These are phyloP conservation scores for Globisporangium irregulare DNA, from an alignment of 352 stramenopile genomes.

Conservation along the genomic window DNA sequence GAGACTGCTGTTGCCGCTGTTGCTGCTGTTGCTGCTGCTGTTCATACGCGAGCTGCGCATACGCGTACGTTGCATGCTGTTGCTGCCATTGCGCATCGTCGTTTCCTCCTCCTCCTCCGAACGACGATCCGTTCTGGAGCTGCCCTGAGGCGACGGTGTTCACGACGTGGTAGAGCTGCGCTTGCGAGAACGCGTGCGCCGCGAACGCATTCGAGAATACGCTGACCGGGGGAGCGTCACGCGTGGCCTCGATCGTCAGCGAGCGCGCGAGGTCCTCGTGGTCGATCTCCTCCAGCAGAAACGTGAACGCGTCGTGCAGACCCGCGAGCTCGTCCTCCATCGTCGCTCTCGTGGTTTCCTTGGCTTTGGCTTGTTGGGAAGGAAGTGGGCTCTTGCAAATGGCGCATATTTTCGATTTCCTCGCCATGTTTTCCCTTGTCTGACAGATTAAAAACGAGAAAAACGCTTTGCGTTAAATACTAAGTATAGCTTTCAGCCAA, in stretches of 20 bases:
- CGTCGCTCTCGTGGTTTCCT: background rate
- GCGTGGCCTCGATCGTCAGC: background rate
- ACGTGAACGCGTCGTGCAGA: constrained; percentile 13
- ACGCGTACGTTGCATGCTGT: background rate
- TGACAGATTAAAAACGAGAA: no score
- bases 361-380: background rate
- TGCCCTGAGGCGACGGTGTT: background rate
- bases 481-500: background rate
- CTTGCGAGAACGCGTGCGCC: background rate
- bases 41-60: background rate
- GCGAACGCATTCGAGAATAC: background rate
- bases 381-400: background rate
- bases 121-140: background rate
- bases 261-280: constrained; percentile 16
- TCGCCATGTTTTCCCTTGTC: no score
- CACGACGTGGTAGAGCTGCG: background rate
- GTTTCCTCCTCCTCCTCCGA: background rate
- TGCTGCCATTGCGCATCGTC: background rate
- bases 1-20: no score
- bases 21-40: background rate
- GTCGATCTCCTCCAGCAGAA: constrained; percentile 14
- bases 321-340: constrained; percentile 4
- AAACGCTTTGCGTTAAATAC: background rate
- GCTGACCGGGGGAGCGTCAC: background rate
- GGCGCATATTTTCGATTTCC: background rate